A percentile compares a stretch with the other conserved stretches of the same genome.
Evolutionary conservation across 805 yeast species (phyloP).

Genomic region (Saturnispora saitoi): DNA sequence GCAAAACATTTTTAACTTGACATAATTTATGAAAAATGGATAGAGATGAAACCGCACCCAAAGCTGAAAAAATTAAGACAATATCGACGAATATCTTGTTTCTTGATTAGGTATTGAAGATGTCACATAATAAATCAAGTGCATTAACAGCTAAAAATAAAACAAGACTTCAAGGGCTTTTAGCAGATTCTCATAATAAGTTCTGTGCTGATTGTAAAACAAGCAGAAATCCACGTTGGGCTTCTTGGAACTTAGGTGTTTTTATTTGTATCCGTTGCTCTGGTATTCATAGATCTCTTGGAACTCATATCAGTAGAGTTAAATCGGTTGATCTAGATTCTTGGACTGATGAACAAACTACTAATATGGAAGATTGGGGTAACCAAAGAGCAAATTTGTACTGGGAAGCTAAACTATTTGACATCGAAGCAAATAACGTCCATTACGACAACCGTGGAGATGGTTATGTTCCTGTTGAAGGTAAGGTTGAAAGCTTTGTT

Average conservation of each 20-base stretch:
- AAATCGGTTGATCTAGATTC: conserved; percentile 91
- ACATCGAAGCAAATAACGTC: conserved; percentile 1
- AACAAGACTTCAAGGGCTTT: conserved; percentile 63
- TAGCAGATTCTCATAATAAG: conserved; percentile 70
- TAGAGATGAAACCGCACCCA: not conserved
- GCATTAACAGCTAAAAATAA: conserved; percentile 41
- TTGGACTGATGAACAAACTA: conserved; percentile 91
- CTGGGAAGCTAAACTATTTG: conserved; percentile 63
- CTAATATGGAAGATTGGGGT: conserved; percentile 79
- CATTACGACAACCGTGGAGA: conserved; percentile 32
- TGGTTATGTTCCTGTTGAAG: conserved; percentile 67
- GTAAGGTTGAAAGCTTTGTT: conserved; percentile 82
- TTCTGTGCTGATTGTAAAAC: conserved; percentile 88
- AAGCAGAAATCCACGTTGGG: conserved; percentile 92
- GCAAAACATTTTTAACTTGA: too few species aligned
- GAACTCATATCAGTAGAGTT: conserved; percentile 89
- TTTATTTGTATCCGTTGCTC: conserved; percentile 92
- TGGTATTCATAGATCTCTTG: conserved; percentile 91
- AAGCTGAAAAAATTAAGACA: not conserved
- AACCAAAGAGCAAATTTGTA: conserved; percentile 66
- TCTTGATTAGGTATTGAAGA: not conserved
- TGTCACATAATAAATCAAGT: conserved; percentile 16
- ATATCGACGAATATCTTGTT: not conserved
- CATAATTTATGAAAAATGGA: not conserved
- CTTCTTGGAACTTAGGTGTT: conserved; percentile 91